phyloP scores from a whole-genome alignment of 768 basidiomycete species.

The Tubosaeta brunneosetosa region DNA sequence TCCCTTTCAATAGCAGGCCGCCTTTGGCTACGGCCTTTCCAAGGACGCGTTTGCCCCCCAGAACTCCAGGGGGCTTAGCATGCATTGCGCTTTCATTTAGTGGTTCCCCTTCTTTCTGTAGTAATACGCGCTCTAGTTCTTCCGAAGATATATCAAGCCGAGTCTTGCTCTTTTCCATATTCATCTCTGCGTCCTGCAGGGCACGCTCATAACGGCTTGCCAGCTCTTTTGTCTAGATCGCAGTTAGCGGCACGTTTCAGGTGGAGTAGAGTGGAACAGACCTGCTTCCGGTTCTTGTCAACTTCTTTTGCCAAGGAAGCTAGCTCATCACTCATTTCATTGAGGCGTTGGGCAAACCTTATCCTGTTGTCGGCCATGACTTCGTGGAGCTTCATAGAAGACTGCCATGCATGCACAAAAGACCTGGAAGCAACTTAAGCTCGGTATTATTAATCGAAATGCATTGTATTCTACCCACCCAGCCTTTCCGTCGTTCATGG shows the following conservation, averaged over 20 bases:
- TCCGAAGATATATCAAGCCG: conserved; percentile 88
- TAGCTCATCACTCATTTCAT: conserved; percentile 98
- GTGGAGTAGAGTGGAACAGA: conserved; percentile 27
- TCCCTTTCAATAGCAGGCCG: conserved; percentile 83
- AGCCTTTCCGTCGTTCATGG: conserved; percentile 87
- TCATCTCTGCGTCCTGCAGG: conserved; percentile 79
- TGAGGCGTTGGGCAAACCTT: conserved; percentile 78
- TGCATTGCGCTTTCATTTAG: conserved; percentile 76
- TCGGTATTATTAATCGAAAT: conserved; percentile 3
- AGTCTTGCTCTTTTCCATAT: conserved; percentile 84
- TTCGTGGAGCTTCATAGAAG: conserved; percentile 85
- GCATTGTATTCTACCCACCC: conserved; percentile 72
- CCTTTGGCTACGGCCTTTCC: conserved; percentile 92
- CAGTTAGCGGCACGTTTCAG: conserved; percentile 4
- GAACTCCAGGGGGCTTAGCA: conserved; percentile 50
- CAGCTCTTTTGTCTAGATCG: conserved; percentile 81
- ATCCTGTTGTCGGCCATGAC: conserved; percentile 84
- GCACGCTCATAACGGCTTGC: conserved; percentile 83
- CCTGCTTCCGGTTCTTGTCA: conserved; percentile 90
- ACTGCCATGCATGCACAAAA: conserved; percentile 85
- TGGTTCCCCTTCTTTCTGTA: conserved; percentile 95
- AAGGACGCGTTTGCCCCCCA: conserved; percentile 73
- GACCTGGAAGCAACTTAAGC: conserved; percentile 25
- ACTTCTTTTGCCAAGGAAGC: conserved; percentile 81
- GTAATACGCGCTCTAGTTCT: conserved; percentile 85